Evolutionary conservation across 2,329 filamentous ascomycete species (phyloP).

Genomic region (Fonsecaea pedrosoi): DNA sequence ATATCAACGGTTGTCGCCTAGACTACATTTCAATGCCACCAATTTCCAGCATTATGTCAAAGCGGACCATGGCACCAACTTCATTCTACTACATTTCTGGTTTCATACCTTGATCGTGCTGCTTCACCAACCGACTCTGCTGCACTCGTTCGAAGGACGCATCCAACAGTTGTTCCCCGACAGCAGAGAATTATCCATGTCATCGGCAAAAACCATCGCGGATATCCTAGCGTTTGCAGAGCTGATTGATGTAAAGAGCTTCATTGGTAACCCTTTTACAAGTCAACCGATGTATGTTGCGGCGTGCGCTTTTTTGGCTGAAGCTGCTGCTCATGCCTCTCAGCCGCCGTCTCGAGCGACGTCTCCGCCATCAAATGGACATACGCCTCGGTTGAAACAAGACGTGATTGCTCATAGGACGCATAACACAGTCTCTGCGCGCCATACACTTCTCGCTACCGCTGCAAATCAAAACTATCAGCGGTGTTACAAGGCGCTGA

Average conservation of each 20-base stretch:
- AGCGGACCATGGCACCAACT: conserved; percentile 81
- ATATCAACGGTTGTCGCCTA: conserved; percentile 75
- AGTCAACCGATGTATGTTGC: conserved; percentile 92
- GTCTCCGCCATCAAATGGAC: conserved; percentile 53
- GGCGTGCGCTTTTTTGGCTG: conserved; percentile 85
- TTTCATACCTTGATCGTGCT: conserved; percentile 41
- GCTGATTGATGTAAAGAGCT: conserved; percentile 82
- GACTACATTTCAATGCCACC: conserved; percentile 80
- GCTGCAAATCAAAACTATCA: conserved; percentile 88
- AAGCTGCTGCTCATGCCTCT: conserved; percentile 74
- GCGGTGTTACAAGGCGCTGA: conserved; percentile 80
- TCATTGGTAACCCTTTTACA: conserved; percentile 86
- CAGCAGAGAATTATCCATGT: conserved; percentile 82
- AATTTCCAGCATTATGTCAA: conserved; percentile 88
- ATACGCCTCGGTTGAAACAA: conserved; percentile 8
- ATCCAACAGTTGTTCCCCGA: conserved; percentile 78
- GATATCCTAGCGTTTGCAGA: conserved; percentile 88
- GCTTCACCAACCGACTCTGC: conserved; percentile 66
- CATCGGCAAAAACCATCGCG: conserved; percentile 87
- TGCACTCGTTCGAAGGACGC: conserved; percentile 74
- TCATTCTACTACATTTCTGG: conserved; percentile 78
- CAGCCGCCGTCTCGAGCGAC: conserved; percentile 67
- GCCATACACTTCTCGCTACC: conserved; percentile 78
- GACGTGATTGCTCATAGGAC: conserved; percentile 19
- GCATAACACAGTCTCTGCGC: conserved; percentile 47